Evolutionary conservation across 108 stramenopile genomes (phyloP), one percentile per base, ranked within the genome.

Genomic region (Nitzschia sp.): DNA sequence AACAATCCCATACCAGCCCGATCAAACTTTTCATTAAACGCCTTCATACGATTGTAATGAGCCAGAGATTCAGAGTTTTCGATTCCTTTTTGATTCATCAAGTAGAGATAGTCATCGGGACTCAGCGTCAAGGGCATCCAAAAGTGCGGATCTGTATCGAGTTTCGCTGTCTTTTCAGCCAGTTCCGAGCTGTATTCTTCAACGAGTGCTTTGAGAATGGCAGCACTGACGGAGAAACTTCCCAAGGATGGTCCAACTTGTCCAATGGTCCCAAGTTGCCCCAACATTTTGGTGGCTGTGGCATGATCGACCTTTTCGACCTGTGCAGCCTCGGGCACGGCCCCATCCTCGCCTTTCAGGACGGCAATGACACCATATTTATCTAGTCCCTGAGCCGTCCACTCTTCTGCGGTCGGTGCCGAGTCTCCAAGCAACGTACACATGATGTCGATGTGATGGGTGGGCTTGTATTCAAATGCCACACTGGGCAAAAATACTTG

Each of bases 281-380:
- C 81, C 65, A 98, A 80, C 91, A 97, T 94, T 46, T 87, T 68
- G 31, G 89, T 79, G 17, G 98, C 98, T 11, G 97, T 97, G n/a
- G 88, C 89, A 77, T 97, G 96, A 55, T 88, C 89, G 23, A 99
- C 97, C 85, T 99, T 99, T 80, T 99, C 98, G 38, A 99, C 94
- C 85, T 99, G 98, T n/a, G 97, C 97, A 2, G 98, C 97, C 63
- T 97, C 82, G 0, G 85, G 69, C 5, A 66, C 83, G n/a, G 80
- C 72, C 17, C 81, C 78, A 33, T 79, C 78, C 17, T 73, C 78
- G 15, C 58, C 65, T 45, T 80, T 65, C 27, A 85, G 34, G 15
- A 96, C 95, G 16, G 98, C 98, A 80, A 99, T 97, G 48, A 97
- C 93, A 48, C 98, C 98, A 72, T 98, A 98, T 82, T 99, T 99